Evolutionary conservation across 2,329 filamentous ascomycete genomes (phyloP).

Genomic region (Sporothrix dimorphospora): DNA sequence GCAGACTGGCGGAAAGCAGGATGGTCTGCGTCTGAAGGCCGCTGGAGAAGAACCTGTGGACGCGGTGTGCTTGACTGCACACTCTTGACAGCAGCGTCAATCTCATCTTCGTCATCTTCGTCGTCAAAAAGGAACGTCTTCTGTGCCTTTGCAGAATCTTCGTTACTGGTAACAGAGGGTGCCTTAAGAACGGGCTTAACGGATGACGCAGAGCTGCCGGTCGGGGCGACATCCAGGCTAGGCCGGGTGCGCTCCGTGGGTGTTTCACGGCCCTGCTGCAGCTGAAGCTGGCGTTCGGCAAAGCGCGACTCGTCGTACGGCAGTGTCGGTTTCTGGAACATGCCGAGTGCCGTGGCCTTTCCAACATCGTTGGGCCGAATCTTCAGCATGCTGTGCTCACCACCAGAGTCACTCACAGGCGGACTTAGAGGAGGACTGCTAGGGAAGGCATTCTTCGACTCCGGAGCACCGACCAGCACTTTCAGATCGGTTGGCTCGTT

Average conservation of each 20-base stretch:
- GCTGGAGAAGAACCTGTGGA: conserved; percentile 47
- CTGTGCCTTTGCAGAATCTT: conserved; percentile 40
- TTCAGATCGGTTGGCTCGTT: conserved; percentile 20
- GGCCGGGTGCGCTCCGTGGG: conserved; percentile 53
- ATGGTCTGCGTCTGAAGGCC: conserved; percentile 57
- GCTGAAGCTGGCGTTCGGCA: conserved; percentile 76
- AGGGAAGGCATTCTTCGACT: conserved; percentile 41
- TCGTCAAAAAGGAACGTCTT: conserved; percentile 50
- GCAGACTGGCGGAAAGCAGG: conserved; percentile 56
- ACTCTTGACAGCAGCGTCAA: background rate
- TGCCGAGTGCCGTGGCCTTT: conserved; percentile 72
- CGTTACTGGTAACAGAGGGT: conserved; percentile 40
- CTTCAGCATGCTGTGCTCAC: conserved; percentile 60
- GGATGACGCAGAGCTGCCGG: background rate
- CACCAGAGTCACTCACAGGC: conserved; percentile 71
- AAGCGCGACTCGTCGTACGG: conserved; percentile 86
- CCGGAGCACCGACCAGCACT: conserved; percentile 34
- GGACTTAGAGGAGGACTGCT: conserved; percentile 63
- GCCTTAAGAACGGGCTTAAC: conserved; percentile 47
- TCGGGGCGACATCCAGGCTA: conserved; percentile 46
- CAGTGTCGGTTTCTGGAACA: conserved; percentile 70
- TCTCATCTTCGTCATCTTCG: conserved; percentile 42
- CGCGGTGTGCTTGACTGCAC: conserved; percentile 31
- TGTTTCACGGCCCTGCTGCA: conserved; percentile 74
- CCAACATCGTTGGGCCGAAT: conserved; percentile 77